Conservation (phyloP, 192 early-diverging fungal genomes). For the Chytriomyces confervae region DNA sequence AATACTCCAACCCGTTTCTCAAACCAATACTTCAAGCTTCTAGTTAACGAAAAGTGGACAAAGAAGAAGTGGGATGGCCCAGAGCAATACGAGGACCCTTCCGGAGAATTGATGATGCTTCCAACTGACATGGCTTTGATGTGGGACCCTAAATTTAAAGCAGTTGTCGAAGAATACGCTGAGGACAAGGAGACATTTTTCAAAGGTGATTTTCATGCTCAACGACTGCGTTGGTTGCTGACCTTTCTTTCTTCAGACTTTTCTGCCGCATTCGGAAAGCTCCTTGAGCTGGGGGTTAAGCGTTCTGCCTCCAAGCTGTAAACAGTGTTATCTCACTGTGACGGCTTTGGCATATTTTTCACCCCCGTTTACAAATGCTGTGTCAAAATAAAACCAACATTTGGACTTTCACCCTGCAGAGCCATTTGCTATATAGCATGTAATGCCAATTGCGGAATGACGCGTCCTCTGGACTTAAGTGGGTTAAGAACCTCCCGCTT, state of each 20-base stretch:
- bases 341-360: no score
- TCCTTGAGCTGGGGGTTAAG: constrained; percentile 88
- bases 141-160: constrained; percentile 61
- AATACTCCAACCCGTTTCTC: constrained; percentile 86
- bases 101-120: constrained; percentile 62
- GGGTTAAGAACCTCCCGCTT: no score
- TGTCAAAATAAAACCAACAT: no score
- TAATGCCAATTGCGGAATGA: no score
- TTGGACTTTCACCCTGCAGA: no score
- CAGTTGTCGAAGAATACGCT: constrained; percentile 69
- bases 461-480: no score
- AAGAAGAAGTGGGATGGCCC: constrained; percentile 70
- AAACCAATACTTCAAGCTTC: constrained; percentile 85
- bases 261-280: constrained; percentile 81
- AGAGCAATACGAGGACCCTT: constrained; percentile 84
- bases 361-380: no score
- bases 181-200: constrained; percentile 71
- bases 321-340: neutral
- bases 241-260: constrained; percentile 72
- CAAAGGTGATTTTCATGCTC: constrained; percentile 34
- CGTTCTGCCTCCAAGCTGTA: constrained; percentile 11
- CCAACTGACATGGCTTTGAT: constrained; percentile 61
- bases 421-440: no score
- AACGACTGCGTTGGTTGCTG: neutral
- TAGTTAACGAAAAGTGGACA: constrained; percentile 51